Evolutionary conservation across 495 filamentous ascomycete genomes (phyloP), one percentile per base, ranked within the genome.

Genomic region (Talaromyces ruber): DNA sequence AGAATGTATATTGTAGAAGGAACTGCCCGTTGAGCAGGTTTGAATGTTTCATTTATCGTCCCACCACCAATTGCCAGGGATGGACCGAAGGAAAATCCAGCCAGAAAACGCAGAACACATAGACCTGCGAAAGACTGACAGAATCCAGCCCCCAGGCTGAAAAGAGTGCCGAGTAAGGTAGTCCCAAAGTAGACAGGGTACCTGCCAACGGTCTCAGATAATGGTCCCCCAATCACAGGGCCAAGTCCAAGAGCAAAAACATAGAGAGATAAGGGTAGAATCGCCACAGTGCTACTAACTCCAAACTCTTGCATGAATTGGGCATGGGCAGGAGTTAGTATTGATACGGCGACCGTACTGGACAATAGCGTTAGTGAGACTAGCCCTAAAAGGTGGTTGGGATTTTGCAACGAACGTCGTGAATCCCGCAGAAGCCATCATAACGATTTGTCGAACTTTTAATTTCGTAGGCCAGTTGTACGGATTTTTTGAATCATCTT

Each of bases 121-220:
- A 89, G 69, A 0, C 77, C 75, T 26, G 72, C 81, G 47, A 90
- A 81, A n/a, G 72, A 81, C n/a, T 79, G 74, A 1, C 82, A 79
- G 21, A 86, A 74, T 0, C 80, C 85, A 8, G 82, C 78, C 16
- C 87, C 88, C 9, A 89, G 63, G 0, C 80, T 82, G 71, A 90
- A 90, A 4, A 89, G 66, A 16, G 79, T 79, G 45, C 75, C 82
- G 0, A 86, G 24, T 0, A 82, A 82, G 0, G 76, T 64, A 2
- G 78, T 83, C 26, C 78, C 70, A 2, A 85, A 29, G 63, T 82
- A 88, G 29, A 87, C 76, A 6, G 74, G 69, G 55, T 76, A 74
- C 6, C 85, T 74, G n/a, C 85, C 85, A 61, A 74, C 72, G 1
- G 79, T 83, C 64, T 88, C 85, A 8, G 79, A 83, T 4, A 86